Evolutionary conservation across 129 eudicot species (phyloP).

Genomic region (sunflower (Helianthus annuus)): DNA sequence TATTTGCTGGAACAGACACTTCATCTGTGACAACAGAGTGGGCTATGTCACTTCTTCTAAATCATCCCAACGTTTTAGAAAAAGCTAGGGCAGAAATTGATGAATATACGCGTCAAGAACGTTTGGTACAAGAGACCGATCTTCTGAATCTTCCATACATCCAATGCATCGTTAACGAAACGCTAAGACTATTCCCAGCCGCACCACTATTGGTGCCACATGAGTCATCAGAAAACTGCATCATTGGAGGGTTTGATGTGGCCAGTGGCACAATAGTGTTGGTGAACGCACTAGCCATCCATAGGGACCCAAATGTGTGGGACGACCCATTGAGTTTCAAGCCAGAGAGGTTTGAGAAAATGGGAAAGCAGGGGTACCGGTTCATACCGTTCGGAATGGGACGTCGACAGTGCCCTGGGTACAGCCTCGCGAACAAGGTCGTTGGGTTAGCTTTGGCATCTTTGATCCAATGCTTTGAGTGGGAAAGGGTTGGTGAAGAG

Average conservation of each 20-base stretch:
- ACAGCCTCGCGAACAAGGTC: constrained; percentile 28
- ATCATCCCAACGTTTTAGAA: constrained; percentile 37
- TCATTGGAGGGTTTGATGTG: constrained; percentile 37
- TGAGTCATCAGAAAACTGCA: constrained; percentile 38
- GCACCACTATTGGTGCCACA: constrained; percentile 40
- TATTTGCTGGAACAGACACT: no score
- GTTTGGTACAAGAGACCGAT: constrained; percentile 41
- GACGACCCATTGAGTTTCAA: constrained; percentile 31
- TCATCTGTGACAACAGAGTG: constrained; percentile 46
- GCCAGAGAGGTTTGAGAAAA: constrained; percentile 33
- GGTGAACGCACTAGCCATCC: constrained; percentile 40
- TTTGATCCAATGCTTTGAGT: constrained; percentile 41
- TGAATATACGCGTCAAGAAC: constrained; percentile 22
- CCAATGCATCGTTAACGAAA: constrained; percentile 35
- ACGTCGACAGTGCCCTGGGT: constrained; percentile 37
- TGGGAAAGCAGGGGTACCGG: constrained; percentile 20
- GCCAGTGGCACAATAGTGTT: constrained; percentile 37
- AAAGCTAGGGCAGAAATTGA: constrained; percentile 41
- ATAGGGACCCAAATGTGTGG: constrained; percentile 40
- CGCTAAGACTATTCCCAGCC: constrained; percentile 35
- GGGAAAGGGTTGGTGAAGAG: constrained; percentile 40
- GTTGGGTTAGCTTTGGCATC: constrained; percentile 26
- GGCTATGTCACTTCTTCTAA: constrained; percentile 42
- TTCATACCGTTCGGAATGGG: constrained; percentile 43
- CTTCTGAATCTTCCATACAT: constrained; percentile 33